Evolutionary conservation across 768 basidiomycete species (phyloP).

Genomic region (Amanita pallidorosea): DNA sequence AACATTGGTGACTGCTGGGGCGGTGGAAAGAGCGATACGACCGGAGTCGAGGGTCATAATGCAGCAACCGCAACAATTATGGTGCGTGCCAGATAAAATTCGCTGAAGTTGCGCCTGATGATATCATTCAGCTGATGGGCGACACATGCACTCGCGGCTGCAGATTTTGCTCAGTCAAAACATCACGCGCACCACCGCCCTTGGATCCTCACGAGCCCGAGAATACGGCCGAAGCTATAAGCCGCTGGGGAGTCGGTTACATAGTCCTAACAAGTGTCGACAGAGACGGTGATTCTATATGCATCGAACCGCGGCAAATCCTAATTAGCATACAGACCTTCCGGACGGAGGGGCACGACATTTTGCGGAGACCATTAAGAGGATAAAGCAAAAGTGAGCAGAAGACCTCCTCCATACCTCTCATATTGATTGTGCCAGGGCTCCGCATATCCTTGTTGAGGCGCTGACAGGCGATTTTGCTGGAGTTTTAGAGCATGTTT

Average conservation of each 20-base stretch:
- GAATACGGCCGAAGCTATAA: conserved; percentile 96
- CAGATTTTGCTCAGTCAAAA: conserved; percentile 96
- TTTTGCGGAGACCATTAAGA: conserved; percentile 90
- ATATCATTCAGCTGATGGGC: conserved; percentile 75
- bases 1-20: conserved; percentile 99
- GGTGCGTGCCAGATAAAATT: conserved; percentile 34
- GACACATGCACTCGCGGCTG: conserved; percentile 98
- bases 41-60: conserved; percentile 62
- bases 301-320: not conserved
- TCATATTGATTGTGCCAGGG: conserved; percentile 33
- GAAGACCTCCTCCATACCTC: not conserved
- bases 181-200: conserved; percentile 78
- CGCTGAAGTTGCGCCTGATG: conserved; percentile 1
- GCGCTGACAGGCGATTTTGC: conserved; percentile 93
- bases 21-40: conserved; percentile 51
- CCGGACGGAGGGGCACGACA: conserved; percentile 87
- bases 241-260: conserved; percentile 95
- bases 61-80: conserved; percentile 97
- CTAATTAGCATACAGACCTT: conserved; percentile 47
- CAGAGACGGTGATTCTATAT: conserved; percentile 65
- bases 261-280: conserved; percentile 97
- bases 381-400: conserved; percentile 88
- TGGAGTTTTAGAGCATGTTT: conserved; percentile 65
- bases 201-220: conserved; percentile 96
- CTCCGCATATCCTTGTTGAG: conserved; percentile 92